Conservation (phyloP, 495 filamentous ascomycete genomes). For the Oidiodendron maius region DNA sequence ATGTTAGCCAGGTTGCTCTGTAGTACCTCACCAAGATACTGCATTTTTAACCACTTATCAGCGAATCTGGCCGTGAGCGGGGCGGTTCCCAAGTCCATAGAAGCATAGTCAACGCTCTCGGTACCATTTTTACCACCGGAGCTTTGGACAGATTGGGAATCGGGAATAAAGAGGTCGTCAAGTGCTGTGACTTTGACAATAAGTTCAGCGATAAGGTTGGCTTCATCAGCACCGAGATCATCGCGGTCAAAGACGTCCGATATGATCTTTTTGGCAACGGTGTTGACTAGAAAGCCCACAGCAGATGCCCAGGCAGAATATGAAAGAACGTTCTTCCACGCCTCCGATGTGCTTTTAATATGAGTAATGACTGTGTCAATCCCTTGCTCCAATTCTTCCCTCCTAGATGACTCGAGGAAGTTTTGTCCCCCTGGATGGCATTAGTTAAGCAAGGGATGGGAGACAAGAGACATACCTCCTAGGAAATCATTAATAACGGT, state of each 20-base stretch:
- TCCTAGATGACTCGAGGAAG: slow-evolving; percentile 30
- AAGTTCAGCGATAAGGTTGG: slow-evolving; percentile 66
- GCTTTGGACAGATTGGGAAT: slow-evolving; percentile 21
- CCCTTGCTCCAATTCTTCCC: slow-evolving; percentile 55
- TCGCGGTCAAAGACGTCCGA: slow-evolving; percentile 79
- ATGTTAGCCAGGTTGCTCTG: slow-evolving; percentile 89
- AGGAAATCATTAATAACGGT: slow-evolving; percentile 80
- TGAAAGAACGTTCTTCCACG: slow-evolving; percentile 78
- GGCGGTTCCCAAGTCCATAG: slow-evolving; percentile 24
- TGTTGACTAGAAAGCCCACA: slow-evolving; percentile 75
- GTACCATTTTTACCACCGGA: neutral
- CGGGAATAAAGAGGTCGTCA: slow-evolving; percentile 69
- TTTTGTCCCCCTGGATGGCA: slow-evolving; percentile 34
- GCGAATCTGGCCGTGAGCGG: slow-evolving; percentile 76
- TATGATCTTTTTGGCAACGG: slow-evolving; percentile 73
- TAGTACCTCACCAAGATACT: slow-evolving; percentile 81
- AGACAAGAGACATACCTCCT: slow-evolving; percentile 65
- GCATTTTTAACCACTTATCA: slow-evolving; percentile 79
- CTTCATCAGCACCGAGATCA: slow-evolving; percentile 84
- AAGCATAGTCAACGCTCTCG: slow-evolving; percentile 15
- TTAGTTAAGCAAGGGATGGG: slow-evolving; percentile 8
- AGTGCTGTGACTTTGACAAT: slow-evolving; percentile 66
- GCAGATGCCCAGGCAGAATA: slow-evolving; percentile 79
- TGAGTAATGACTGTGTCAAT: slow-evolving; percentile 62
- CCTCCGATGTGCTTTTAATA: slow-evolving; percentile 58